These are phyloP conservation scores for Ustilaginoidea virens DNA, from an alignment of 2,329 filamentous ascomycete genomes.

Conservation along the genomic window DNA sequence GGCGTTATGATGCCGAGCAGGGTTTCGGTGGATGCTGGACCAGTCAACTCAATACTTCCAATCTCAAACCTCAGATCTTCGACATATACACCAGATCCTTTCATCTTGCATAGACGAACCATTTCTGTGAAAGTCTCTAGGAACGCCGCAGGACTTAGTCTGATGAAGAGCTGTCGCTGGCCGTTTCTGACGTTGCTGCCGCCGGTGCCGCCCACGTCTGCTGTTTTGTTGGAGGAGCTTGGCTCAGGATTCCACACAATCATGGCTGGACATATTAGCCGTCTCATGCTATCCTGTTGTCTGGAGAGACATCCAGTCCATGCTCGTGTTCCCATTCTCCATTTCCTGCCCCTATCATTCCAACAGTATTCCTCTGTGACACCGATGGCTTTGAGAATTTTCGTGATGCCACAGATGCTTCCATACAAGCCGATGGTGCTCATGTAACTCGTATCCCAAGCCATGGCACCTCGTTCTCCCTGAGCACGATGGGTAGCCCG, in stretches of 20 bases:
- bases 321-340: constrained; percentile 41
- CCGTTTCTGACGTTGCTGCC: too few relatives aligned
- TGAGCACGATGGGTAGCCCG: constrained; percentile 71
- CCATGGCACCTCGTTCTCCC: constrained; percentile 59
- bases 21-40: constrained; percentile 64
- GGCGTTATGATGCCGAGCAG: constrained; percentile 53
- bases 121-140: constrained; percentile 52
- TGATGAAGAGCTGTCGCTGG: constrained; percentile 45
- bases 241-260: constrained; percentile 55
- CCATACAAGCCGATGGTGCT: constrained; percentile 72
- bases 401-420: constrained; percentile 42
- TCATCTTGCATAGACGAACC: constrained; percentile 38
- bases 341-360: constrained; percentile 50
- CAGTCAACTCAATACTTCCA: constrained; percentile 41
- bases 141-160: constrained; percentile 73
- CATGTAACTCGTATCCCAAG: constrained; percentile 92
- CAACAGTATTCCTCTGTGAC: constrained; percentile 44
- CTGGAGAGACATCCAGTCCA: constrained; percentile 35
- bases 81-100: constrained; percentile 44
- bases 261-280: constrained; percentile 55
- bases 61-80: constrained; percentile 57
- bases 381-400: constrained; percentile 50
- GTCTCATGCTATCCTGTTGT: constrained; percentile 34
- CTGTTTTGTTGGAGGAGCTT: constrained; percentile 11
- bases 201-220: constrained; percentile 10